phyloP scores from a whole-genome alignment of 768 basidiomycete species.

The Russula foetens region DNA sequence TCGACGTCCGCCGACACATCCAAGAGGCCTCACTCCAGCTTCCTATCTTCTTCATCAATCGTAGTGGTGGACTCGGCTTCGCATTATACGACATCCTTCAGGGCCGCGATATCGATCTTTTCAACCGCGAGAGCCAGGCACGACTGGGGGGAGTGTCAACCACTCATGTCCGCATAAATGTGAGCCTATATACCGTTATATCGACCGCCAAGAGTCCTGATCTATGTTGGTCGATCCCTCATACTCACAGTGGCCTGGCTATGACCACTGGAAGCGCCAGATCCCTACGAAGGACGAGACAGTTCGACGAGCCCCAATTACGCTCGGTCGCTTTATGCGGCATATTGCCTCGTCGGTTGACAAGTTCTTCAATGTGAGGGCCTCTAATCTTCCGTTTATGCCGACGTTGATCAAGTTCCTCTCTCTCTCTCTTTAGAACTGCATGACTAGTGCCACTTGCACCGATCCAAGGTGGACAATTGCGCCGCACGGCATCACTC shows the following conservation, averaged over 20 bases:
- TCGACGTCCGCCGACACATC: not conserved
- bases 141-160: not conserved
- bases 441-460: too few relatives aligned
- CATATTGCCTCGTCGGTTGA: not conserved
- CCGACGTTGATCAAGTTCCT: too few relatives aligned
- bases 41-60: not conserved
- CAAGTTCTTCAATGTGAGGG: not conserved
- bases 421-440: not conserved
- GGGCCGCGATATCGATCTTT: not conserved
- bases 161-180: not conserved
- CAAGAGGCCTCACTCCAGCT: not conserved
- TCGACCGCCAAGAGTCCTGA: not conserved
- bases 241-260: slow-evolving; percentile 2
- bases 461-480: not conserved
- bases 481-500: not conserved
- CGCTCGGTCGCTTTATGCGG: not conserved
- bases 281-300: not conserved
- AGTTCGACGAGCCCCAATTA: not conserved
- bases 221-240: not conserved
- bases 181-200: not conserved
- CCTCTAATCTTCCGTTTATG: not conserved
- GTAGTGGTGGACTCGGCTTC: not conserved
- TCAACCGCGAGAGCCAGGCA: not conserved
- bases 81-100: not conserved
- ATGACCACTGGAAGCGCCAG: not conserved